A percentile compares a stretch with the other conserved stretches of the same genome.
phyloP scores from a whole-genome alignment of 371 early-diverging fungal genomes.

The Synchytrium microbalum region DNA sequence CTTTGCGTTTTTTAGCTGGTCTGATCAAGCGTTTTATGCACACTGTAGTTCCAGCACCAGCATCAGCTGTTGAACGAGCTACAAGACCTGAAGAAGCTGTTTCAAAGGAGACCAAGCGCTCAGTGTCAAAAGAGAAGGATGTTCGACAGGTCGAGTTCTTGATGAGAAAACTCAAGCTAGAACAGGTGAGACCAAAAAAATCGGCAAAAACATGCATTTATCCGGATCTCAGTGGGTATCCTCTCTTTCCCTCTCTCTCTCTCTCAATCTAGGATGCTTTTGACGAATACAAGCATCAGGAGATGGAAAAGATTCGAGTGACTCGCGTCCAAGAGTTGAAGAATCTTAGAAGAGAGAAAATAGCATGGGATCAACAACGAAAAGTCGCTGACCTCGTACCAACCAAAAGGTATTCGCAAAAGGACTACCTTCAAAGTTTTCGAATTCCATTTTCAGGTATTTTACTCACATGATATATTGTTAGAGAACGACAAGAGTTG shows the following conservation, averaged over 20 bases:
- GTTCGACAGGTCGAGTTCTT: neutral
- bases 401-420: conserved; percentile 15
- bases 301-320: conserved; percentile 5
- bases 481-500: conserved; percentile 30
- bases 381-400: conserved; percentile 21
- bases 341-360: conserved; percentile 15
- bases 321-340: conserved; percentile 12
- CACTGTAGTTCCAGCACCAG: no score
- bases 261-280: conserved; percentile 12
- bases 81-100: no score
- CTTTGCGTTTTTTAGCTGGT: no score
- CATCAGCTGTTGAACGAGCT: no score
- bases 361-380: conserved; percentile 22
- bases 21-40: no score
- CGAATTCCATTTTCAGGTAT: no score
- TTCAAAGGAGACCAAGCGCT: neutral
- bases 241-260: no score
- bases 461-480: neutral
- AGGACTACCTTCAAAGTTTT: neutral
- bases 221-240: no score
- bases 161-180: neutral
- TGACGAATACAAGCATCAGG: conserved; percentile 10
- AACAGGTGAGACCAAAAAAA: neutral
- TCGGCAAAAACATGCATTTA: no score
- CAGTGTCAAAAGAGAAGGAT: neutral